phyloP scores from a whole-genome alignment of 2,329 filamentous ascomycete species.

The Colletotrichum acutatum region DNA sequence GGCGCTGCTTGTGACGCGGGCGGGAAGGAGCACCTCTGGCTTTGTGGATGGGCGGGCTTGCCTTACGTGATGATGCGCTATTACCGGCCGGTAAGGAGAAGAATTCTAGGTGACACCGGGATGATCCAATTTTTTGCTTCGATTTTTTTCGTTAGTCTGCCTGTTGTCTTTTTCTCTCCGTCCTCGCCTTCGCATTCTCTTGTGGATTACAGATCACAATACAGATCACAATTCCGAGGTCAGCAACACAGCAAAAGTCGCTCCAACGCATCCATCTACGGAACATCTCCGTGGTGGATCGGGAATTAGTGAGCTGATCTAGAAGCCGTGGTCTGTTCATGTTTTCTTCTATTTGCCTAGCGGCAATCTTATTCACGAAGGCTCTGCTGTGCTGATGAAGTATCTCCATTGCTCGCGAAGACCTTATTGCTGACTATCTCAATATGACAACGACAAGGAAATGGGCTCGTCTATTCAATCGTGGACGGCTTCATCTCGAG shows the following conservation, averaged over 20 bases:
- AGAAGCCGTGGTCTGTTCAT: slow-evolving; percentile 12
- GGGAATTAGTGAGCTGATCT: slow-evolving; percentile 4
- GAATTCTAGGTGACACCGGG: slow-evolving; percentile 16
- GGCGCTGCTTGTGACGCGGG: not conserved
- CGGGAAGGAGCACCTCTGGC: not conserved
- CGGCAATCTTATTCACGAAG: not conserved
- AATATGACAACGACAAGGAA: not conserved
- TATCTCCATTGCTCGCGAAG: not conserved
- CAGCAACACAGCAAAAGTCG: not conserved
- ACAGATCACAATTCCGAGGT: not conserved
- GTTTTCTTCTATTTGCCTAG: not conserved
- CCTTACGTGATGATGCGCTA: slow-evolving; percentile 34
- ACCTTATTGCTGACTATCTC: not conserved
- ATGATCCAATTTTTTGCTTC: slow-evolving; percentile 21
- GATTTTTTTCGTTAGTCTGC: not conserved
- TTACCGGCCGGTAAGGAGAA: not conserved
- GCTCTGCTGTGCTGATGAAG: not conserved
- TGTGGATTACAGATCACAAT: not conserved
- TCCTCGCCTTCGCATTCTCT: not conserved
- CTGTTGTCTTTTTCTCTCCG: not conserved
- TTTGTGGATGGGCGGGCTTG: not conserved
- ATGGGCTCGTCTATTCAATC: slow-evolving; percentile 1
- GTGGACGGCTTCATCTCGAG: slow-evolving; percentile 15
- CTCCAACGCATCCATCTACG: slow-evolving; percentile 1
- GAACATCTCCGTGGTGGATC: slow-evolving; percentile 33